phyloP scores from a whole-genome alignment of 2,329 filamentous ascomycete species.

The Calonectria multiphialidica region DNA sequence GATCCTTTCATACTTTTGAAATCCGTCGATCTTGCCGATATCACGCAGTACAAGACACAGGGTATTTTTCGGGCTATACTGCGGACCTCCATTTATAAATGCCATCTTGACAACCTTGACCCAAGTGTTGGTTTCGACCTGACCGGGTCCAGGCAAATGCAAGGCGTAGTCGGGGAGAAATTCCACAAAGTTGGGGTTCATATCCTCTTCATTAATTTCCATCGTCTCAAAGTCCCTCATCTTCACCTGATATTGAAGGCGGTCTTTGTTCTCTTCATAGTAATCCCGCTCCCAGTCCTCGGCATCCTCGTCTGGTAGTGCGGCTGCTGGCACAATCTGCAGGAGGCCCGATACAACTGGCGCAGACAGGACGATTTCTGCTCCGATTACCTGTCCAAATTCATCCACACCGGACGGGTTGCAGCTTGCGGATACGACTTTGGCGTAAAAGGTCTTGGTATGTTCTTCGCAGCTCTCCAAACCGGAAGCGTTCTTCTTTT shows the following conservation, averaged over 20 bases:
- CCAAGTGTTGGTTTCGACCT: not conserved
- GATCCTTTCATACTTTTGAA: not conserved
- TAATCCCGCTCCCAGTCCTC: not conserved
- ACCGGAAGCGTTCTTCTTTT: not conserved
- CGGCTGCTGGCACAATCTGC: not conserved
- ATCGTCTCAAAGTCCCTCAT: not conserved
- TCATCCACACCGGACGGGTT: not conserved
- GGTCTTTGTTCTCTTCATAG: not conserved
- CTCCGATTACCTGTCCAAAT: not conserved
- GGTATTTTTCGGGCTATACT: not conserved
- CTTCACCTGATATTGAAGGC: not conserved
- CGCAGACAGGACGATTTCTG: not conserved
- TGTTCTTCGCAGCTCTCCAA: not conserved
- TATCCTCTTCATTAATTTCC: not conserved
- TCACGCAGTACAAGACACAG: not conserved
- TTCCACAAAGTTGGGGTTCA: not conserved
- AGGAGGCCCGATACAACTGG: not conserved
- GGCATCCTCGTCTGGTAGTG: not conserved
- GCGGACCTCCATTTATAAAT: not conserved
- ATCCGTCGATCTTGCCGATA: not conserved
- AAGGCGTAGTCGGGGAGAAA: not conserved
- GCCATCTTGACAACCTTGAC: not conserved
- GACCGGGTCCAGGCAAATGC: not conserved
- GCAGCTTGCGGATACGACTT: not conserved
- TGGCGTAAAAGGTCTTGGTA: not conserved